Conservation (phyloP, 108 stramenopile species). For the Skeletonema grethae region DNA sequence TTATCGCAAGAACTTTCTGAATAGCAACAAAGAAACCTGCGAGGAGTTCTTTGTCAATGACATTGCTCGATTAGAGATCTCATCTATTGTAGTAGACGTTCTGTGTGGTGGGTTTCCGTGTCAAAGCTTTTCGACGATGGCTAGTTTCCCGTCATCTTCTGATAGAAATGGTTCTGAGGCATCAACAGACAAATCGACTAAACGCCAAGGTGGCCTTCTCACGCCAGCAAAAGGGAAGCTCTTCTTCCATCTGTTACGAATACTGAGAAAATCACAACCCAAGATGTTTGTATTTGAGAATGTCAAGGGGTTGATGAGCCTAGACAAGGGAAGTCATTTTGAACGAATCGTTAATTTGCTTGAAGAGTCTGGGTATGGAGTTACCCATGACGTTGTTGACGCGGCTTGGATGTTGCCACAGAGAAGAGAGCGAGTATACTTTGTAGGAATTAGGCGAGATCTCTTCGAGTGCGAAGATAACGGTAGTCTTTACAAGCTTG, state of each 20-base stretch:
- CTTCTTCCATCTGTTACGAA: constrained; percentile 23
- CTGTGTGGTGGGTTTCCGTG: constrained; percentile 37
- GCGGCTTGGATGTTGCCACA: constrained; percentile 22
- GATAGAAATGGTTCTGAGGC: neutral
- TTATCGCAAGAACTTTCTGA: constrained; percentile 29
- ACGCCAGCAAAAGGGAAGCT: constrained; percentile 13
- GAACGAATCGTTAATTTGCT: constrained; percentile 14
- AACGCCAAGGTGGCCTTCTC: neutral
- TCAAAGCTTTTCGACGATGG: constrained; percentile 35
- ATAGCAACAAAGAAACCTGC: neutral
- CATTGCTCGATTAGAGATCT: constrained; percentile 23
- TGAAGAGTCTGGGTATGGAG: constrained; percentile 30
- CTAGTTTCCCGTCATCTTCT: constrained; percentile 7
- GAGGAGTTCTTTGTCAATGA: constrained; percentile 21
- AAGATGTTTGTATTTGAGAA: constrained; percentile 34
- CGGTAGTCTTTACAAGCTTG: neutral
- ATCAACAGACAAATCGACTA: no score
- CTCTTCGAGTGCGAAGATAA: constrained; percentile 8
- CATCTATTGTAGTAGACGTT: constrained; percentile 12
- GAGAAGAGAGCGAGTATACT: constrained; percentile 26
- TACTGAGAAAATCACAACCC: constrained; percentile 13
- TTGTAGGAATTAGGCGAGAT: constrained; percentile 36
- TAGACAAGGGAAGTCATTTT: constrained; percentile 23
- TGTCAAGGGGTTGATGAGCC: constrained; percentile 21
- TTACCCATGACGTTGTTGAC: constrained; percentile 21